Conservation (phyloP, 2,329 filamentous ascomycete species). For the Blastomyces emzantsi region DNA sequence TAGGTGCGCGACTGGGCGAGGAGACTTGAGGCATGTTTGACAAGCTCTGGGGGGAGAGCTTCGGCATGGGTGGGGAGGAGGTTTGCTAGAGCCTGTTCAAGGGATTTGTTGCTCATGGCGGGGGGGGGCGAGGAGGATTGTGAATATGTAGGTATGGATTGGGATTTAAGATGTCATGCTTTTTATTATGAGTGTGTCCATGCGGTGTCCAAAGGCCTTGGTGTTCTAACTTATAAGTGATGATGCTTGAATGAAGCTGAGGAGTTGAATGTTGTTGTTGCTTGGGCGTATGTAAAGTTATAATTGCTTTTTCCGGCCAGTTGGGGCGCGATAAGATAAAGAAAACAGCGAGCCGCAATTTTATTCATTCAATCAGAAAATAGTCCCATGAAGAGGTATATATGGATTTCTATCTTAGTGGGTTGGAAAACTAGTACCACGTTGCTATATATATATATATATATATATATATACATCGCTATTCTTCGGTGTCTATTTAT, state of each 20-base stretch:
- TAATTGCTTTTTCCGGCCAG: not conserved
- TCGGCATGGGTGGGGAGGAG: slow-evolving; percentile 64
- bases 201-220: not conserved
- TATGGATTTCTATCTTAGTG: not conserved
- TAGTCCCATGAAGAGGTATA: not conserved
- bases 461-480: no score
- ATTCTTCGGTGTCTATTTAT: no score
- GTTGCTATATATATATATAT: not conserved
- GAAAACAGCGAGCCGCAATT: no score
- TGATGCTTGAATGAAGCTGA: not conserved
- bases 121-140: not conserved
- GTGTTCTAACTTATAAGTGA: not conserved
- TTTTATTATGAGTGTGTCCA: not conserved
- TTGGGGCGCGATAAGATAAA: not conserved
- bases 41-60: slow-evolving; percentile 57
- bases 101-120: slow-evolving; percentile 59
- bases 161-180: not conserved
- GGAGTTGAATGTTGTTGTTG: not conserved
- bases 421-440: not conserved
- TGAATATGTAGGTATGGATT: not conserved
- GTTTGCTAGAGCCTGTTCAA: slow-evolving; percentile 64
- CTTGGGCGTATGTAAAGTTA: no score
- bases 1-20: slow-evolving; percentile 71
- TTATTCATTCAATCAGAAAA: not conserved
- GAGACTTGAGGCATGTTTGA: slow-evolving; percentile 62